These are phyloP conservation scores for Aegilops bicornis DNA, from an alignment of 176 grass and related monocot genomes.

Conservation along the genomic window DNA sequence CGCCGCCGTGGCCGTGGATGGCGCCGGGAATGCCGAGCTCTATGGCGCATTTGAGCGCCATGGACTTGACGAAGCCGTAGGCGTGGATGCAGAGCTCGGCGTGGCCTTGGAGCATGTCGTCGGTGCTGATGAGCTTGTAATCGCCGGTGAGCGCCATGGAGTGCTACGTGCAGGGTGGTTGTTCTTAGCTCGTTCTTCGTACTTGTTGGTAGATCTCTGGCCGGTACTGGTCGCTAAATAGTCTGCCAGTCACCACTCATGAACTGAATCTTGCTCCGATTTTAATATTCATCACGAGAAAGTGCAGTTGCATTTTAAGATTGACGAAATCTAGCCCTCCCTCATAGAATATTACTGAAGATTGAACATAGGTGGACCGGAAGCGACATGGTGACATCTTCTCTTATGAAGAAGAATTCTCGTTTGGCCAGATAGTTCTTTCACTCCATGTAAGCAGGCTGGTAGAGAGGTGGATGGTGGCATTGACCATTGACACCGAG, in stretches of 20 bases:
- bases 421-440: too few relatives aligned
- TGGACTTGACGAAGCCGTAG: slow-evolving; percentile 19
- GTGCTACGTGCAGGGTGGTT: neutral
- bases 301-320: neutral
- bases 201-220: neutral
- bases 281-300: neutral
- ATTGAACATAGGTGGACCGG: too few relatives aligned
- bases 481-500: too few relatives aligned
- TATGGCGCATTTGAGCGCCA: slow-evolving; percentile 17
- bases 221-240: neutral
- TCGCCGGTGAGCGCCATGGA: neutral
- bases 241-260: neutral
- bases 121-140: slow-evolving; percentile 6
- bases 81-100: neutral
- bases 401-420: too few relatives aligned
- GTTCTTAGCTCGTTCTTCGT: neutral
- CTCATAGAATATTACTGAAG: too few relatives aligned
- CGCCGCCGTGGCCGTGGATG: neutral
- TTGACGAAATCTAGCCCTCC: neutral
- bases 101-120: slow-evolving; percentile 8
- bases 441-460: too few relatives aligned
- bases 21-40: slow-evolving; percentile 2
- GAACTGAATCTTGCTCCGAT: neutral
- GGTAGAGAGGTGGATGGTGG: too few relatives aligned
- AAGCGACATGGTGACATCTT: too few relatives aligned